These are phyloP conservation scores for Daldinia loculata DNA, from an alignment of 495 filamentous ascomycete genomes.

Conservation along the genomic window DNA sequence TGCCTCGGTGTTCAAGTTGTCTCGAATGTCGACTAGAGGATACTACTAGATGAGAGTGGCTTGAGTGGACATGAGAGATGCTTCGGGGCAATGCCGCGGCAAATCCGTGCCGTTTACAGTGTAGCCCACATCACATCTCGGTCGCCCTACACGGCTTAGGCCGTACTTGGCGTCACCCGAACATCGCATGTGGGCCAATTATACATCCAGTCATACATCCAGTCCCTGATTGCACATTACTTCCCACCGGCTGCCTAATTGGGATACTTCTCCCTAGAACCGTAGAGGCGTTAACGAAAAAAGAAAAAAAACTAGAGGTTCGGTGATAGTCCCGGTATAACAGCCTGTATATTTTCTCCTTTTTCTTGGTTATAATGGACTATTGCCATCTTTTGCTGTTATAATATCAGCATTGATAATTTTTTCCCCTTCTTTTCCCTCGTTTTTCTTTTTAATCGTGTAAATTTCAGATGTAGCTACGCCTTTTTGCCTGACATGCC, in stretches of 20 bases:
- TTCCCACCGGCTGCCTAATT: slow-evolving; percentile 43
- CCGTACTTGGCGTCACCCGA: slow-evolving; percentile 39
- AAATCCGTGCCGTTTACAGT: slow-evolving; percentile 41
- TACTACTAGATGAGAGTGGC: slow-evolving; percentile 9
- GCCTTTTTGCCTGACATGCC: slow-evolving; percentile 41
- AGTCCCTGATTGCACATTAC: slow-evolving; percentile 38
- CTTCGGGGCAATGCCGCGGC: slow-evolving; percentile 37
- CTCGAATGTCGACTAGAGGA: slow-evolving; percentile 3
- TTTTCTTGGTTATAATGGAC: slow-evolving; percentile 21
- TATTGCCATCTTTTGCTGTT: slow-evolving; percentile 13
- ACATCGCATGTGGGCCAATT: slow-evolving; percentile 44
- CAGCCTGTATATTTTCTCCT: slow-evolving; percentile 10
- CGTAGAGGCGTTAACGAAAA: slow-evolving; percentile 25
- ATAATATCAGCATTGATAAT: slow-evolving; percentile 13
- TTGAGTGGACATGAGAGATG: slow-evolving; percentile 28
- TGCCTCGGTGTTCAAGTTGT: slow-evolving; percentile 37
- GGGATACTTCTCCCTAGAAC: slow-evolving; percentile 22
- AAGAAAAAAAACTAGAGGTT: slow-evolving; percentile 15
- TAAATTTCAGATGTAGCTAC: slow-evolving; percentile 38
- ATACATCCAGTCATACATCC: slow-evolving; percentile 26
- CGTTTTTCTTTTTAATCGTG: slow-evolving; percentile 5
- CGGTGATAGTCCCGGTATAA: slow-evolving; percentile 32
- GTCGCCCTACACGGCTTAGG: slow-evolving; percentile 43
- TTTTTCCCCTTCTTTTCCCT: background rate
- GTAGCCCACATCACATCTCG: slow-evolving; percentile 40